A percentile compares a stretch with the other conserved stretches of the same genome.
Conservation (phyloP, 345 rosid genomes). For the Noccaea caerulescens region DNA sequence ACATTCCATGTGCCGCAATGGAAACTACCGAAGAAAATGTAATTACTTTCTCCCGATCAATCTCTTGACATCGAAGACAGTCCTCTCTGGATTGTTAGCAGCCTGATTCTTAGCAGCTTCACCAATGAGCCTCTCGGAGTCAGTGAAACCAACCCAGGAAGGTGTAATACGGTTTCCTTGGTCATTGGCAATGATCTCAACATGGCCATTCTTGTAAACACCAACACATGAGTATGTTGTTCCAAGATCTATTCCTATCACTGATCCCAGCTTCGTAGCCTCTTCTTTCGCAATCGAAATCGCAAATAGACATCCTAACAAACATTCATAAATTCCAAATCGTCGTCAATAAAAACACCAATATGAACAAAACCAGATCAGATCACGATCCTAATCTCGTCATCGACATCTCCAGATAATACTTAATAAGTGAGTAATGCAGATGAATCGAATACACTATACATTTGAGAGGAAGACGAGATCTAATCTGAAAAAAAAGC, state of each 20-base stretch:
- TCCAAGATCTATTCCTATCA: conserved; percentile 94
- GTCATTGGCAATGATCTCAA: conserved; percentile 96
- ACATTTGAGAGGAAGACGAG: not conserved
- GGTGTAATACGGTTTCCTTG: conserved; percentile 99
- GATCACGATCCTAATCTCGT: not conserved
- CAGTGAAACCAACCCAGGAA: conserved; percentile 97
- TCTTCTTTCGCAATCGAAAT: conserved; percentile 60
- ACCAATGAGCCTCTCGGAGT: conserved; percentile 88
- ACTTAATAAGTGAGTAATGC: not conserved
- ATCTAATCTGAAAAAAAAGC: conserved; percentile 14
- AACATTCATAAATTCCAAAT: not conserved
- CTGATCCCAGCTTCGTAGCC: conserved; percentile 83
- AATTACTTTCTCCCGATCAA: conserved; percentile 92
- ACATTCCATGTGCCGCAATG: not conserved
- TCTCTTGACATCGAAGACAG: conserved; percentile 90
- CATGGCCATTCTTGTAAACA: conserved; percentile 96
- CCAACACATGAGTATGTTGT: conserved; percentile 98
- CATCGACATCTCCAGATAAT: not conserved
- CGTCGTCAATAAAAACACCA: conserved; percentile 56
- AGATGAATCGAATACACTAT: not conserved
- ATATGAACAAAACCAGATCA: conserved; percentile 51
- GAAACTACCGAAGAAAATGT: not conserved
- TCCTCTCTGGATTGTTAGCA: conserved; percentile 83
- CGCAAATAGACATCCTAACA: conserved; percentile 54
- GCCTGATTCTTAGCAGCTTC: conserved; percentile 99